Evolutionary conservation across 1,284 basidiomycete species (phyloP), one percentile per base, ranked within the genome.

Genomic region (Entoloma clypeatum): DNA sequence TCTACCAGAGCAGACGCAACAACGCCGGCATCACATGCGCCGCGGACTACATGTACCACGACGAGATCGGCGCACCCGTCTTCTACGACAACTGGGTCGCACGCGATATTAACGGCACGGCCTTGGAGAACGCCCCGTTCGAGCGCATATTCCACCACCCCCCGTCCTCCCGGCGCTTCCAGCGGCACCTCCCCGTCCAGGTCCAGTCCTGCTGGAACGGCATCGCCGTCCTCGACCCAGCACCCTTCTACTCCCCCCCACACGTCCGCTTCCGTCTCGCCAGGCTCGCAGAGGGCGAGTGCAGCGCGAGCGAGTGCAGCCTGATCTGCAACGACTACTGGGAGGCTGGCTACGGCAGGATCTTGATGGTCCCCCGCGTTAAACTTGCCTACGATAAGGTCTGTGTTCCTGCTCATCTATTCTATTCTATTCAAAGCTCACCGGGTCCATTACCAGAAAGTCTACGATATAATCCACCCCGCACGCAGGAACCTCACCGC

Each of bases 71-170:
- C 13, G 74, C 89, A 0, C 92, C 92, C 2, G 92, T 96, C 16
- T 96, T 96, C 65, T 95, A 96, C 68, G 93, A 96, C 61, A 96
- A 95, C 64, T 96, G 93, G 93, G 93, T 97, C 24, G 92, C 93
- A 1, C 79, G 93, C 34, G 93, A 97, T 63, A 90, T 96, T 68
- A 97, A 97, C 65, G 93, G 93, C 24, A 96, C 93, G 0, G 93
- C 93, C 1, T 74, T 97, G 41, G 93, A 96, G 64, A 97, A 97
- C 61, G 92, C 92, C 0, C 93, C 93, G 0, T 97, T 97, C 53
- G 93, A 96, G 63, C 68, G 75, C 48, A 84, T 97, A 48, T 95
- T 97, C 75, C 90, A 90, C 59, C 83, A 96, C 58, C 59, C 74
- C 11, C 66, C 77, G 23, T 88, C 86, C 1, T 76, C 80, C 18